These are phyloP conservation scores for Fusarium sp. DNA, from an alignment of 2,329 filamentous ascomycete species.

Conservation along the genomic window DNA sequence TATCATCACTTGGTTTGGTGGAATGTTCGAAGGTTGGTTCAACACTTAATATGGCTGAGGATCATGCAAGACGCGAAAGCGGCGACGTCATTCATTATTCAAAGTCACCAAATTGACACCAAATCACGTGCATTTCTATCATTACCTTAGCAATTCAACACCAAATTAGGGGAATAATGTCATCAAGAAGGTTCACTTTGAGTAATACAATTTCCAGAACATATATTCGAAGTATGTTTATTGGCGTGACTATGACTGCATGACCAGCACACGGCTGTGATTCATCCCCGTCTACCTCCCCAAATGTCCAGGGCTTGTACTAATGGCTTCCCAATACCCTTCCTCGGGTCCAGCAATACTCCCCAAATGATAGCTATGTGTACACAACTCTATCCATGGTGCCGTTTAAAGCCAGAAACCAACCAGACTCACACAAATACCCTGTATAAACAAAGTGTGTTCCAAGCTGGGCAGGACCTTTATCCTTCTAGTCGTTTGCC, in stretches of 20 bases:
- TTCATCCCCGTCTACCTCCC: slow-evolving; percentile 28
- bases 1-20: slow-evolving; percentile 9
- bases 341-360: slow-evolving; percentile 25
- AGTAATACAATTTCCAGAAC: neutral
- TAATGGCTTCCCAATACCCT: slow-evolving; percentile 23
- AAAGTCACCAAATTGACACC: slow-evolving; percentile 56
- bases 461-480: slow-evolving; percentile 37
- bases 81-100: slow-evolving; percentile 38
- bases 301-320: slow-evolving; percentile 16
- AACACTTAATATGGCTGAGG: neutral
- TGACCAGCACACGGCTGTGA: slow-evolving; percentile 37
- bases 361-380: slow-evolving; percentile 31
- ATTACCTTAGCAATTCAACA: neutral
- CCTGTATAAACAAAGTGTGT: slow-evolving; percentile 38
- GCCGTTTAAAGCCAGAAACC: slow-evolving; percentile 26
- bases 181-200: too few relatives aligned
- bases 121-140: slow-evolving; percentile 54
- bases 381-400: slow-evolving; percentile 47
- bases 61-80: slow-evolving; percentile 20
- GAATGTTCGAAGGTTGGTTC: neutral
- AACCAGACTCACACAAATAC: slow-evolving; percentile 20
- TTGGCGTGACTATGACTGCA: slow-evolving; percentile 39
- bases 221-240: slow-evolving; percentile 34
- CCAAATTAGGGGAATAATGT: neutral
- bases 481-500: slow-evolving; percentile 35